Base-by-base conservation (phyloP, 768 basidiomycete species). In the Termitomyces bulborhizus region DNA sequence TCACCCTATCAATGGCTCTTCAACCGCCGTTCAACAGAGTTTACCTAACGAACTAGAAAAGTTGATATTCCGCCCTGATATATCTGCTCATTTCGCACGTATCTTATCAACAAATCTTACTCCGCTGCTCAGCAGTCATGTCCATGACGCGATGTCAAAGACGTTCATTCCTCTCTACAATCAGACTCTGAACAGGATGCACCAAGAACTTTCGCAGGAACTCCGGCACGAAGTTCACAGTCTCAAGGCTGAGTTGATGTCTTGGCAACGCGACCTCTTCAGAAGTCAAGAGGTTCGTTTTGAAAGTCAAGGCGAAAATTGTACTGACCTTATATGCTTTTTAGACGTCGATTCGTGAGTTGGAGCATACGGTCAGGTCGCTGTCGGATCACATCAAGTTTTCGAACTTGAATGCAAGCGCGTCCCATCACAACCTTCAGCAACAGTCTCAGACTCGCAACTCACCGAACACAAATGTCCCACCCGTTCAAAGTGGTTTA, bases 321-420 rank as follows among this genome's bases (percentile, higher is more conserved):
- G 57, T 49, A 55, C 34, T 56, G 24, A 62, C 12, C 41, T 15
- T 27, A 61, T 13, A 43, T 15, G 32, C 46, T 24, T 39, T 42
- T 13, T 56, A 92, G 90, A 74, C 81, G 29, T 73, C 86, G 26
- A 88, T 93, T 54, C 81, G 89, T 57, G 90, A 93, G 41, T 78
- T 93, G 54, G 91, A 93, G 68, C 86, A 85, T 61, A 83, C 82
- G 6, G 85, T 93, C 53, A 78, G 89, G 51, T 63, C 81, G 24
- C 73, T 93, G 53, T 79, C 86, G 31, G 91, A 93, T 48, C 91
- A 93, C 66, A 82, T 93, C 63, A 92, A 90, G 66, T 89, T 84
- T 72, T 69, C 90, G 57, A 83, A 76, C 61, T 72, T 86, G 69
- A 89, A 84, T 59, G 62, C 77, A 13, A 64, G 53, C 46, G 61